Percentiles rank a stretch among this genome's conserved stretches.
Evolutionary conservation across 805 yeast species (phyloP).

Genomic region (Kodamaea restingae): DNA sequence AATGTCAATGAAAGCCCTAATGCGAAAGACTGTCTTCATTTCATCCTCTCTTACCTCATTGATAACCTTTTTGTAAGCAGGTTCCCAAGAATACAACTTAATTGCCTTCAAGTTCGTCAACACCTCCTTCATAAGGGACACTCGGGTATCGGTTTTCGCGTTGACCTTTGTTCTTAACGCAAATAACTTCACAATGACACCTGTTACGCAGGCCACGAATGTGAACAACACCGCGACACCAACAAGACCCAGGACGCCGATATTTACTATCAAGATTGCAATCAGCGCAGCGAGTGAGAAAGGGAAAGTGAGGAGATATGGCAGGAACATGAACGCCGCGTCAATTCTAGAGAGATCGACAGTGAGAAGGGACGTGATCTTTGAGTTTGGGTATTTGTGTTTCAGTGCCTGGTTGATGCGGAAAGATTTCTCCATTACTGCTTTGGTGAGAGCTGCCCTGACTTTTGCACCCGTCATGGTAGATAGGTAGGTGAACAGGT

Average conservation of each 20-base stretch:
- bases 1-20: constrained; percentile 57
- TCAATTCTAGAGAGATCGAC: constrained; percentile 26
- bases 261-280: constrained; percentile 21
- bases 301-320: constrained; percentile 22
- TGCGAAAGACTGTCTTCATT: constrained; percentile 51
- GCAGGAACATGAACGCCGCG: constrained; percentile 27
- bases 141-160: constrained; percentile 69
- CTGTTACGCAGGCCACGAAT: constrained; percentile 40
- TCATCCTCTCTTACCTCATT: constrained; percentile 56
- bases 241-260: constrained; percentile 24
- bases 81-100: constrained; percentile 90
- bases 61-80: constrained; percentile 61
- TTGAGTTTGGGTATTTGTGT: constrained; percentile 20
- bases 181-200: constrained; percentile 50
- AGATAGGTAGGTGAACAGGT: constrained; percentile 21
- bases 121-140: constrained; percentile 72
- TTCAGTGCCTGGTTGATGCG: constrained; percentile 17
- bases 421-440: constrained; percentile 22
- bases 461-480: constrained; percentile 26
- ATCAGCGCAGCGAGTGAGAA: constrained; percentile 21
- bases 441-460: constrained; percentile 24
- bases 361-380: constrained; percentile 27
- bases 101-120: constrained; percentile 74
- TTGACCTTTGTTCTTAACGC: constrained; percentile 45
- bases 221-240: constrained; percentile 20